A percentile compares a stretch with the other conserved stretches of the same genome.
phyloP scores from a whole-genome alignment of 768 basidiomycete genomes.

The Xanthoconium purpureum region DNA sequence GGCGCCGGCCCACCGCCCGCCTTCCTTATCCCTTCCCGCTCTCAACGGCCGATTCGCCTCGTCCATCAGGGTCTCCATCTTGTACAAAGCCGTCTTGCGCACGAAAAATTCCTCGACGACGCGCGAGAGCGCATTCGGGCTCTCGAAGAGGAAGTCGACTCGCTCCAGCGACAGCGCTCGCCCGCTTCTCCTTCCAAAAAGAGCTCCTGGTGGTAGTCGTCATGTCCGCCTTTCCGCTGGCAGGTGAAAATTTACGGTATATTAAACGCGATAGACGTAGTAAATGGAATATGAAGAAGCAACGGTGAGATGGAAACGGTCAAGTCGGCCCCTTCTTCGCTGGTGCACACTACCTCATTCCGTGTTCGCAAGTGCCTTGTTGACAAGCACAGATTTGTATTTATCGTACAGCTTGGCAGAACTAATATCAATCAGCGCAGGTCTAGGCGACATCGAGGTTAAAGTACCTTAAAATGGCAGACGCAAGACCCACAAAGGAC shows the following conservation, averaged over 20 bases:
- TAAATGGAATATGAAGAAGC: not conserved
- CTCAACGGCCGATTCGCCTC: constrained; percentile 12
- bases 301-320: not conserved
- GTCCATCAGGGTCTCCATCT: constrained; percentile 59
- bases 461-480: constrained; percentile 71
- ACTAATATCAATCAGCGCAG: constrained; percentile 36
- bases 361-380: constrained; percentile 34
- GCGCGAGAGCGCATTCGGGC: constrained; percentile 47
- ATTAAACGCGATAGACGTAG: constrained; percentile 5
- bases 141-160: constrained; percentile 59
- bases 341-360: constrained; percentile 18
- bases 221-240: not conserved
- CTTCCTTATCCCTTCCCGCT: constrained; percentile 1
- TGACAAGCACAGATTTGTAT: constrained; percentile 60
- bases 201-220: constrained; percentile 31
- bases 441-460: not conserved
- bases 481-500: constrained; percentile 61
- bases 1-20: constrained; percentile 11
- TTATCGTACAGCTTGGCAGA: constrained; percentile 73
- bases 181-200: not conserved
- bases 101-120: constrained; percentile 70
- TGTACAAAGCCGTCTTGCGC: constrained; percentile 56
- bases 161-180: constrained; percentile 25
- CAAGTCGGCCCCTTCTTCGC: not conserved
- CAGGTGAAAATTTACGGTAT: constrained; percentile 12